Evolutionary conservation across 192 early-diverging fungal genomes (phyloP).

Genomic region (Linnemannia elongata): DNA sequence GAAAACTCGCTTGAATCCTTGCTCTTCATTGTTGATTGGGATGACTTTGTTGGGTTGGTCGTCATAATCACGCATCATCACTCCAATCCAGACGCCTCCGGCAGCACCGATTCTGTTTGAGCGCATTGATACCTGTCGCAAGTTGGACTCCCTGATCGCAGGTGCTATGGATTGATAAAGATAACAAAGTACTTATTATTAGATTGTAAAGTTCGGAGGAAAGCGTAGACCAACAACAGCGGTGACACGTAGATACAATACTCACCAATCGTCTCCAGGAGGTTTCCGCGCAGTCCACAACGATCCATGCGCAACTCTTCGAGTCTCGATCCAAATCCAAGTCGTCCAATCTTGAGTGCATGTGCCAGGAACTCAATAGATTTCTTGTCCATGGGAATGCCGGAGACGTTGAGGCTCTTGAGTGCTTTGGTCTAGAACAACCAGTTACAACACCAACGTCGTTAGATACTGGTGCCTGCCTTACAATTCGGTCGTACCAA

Average conservation of each 20-base stretch:
- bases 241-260: too few relatives aligned
- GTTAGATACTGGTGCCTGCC: neutral
- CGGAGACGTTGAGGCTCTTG: slow-evolving; percentile 78
- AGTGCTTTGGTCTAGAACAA: slow-evolving; percentile 69
- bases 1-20: slow-evolving; percentile 51
- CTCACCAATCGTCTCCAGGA: slow-evolving; percentile 56
- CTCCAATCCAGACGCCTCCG: slow-evolving; percentile 66
- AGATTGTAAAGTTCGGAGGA: neutral
- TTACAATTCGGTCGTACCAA: neutral
- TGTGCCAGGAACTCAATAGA: slow-evolving; percentile 75
- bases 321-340: slow-evolving; percentile 57
- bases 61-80: slow-evolving; percentile 69
- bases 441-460: neutral
- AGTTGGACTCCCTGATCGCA: slow-evolving; percentile 57
- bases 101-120: slow-evolving; percentile 63
- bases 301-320: slow-evolving; percentile 58
- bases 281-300: slow-evolving; percentile 56
- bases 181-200: neutral
- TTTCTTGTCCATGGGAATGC: slow-evolving; percentile 77
- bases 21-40: slow-evolving; percentile 52
- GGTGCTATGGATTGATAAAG: slow-evolving; percentile 36
- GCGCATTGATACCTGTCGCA: slow-evolving; percentile 60
- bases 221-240: neutral
- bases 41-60: slow-evolving; percentile 49
- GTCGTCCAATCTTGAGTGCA: slow-evolving; percentile 63